Evolutionary conservation across 768 basidiomycete species (phyloP), one percentile per base, ranked within the genome.

Genomic region (Termitomyces titanicus): DNA sequence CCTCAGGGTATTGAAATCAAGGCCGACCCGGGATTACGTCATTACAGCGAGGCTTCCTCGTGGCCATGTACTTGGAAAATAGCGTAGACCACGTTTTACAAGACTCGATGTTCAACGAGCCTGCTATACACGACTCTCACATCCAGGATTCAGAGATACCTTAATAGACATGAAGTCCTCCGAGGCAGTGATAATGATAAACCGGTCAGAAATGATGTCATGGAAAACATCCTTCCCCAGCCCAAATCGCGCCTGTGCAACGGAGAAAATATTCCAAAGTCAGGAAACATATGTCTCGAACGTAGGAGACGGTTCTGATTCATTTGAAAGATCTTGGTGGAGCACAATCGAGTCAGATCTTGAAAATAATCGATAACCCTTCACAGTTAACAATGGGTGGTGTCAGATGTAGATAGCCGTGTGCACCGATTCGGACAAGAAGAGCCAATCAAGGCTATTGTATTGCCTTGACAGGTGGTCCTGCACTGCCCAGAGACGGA

Each of bases 31-130:
- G 40, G 39, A 52, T 60, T 55, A 61, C 56, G 39, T 48, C 51
- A 5, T 8, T 8, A n/a, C 35, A 55, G 55, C 20, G 60, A 61
- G 60, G 54, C 56, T 22, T 46, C 49, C 60, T 58, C 56, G 42
- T 58, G 56, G 47, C 18, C 53, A 46, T 17, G 33, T 20, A 17
- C 5, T n/a, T n/a, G n/a, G n/a, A n/a, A n/a, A n/a, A n/a, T 20
- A n/a, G 2, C 4, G 2, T 24, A 20, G 39, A 13, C 49, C 55
- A 50, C 47, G 48, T 56, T 46, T 33, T 25, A 44, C 9, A 47
- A 42, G 13, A 17, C 25, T 22, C 12, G 40, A n/a, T 9, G 17
- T 6, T 15, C 17, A 5, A 9, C 15, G 15, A 25, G 24, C 11
- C 20, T 22, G 22, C n/a, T 10, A 34, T 5, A 24, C 22, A 24